Evolutionary conservation across 1,284 basidiomycete genomes (phyloP), one percentile per base, ranked within the genome.

Genomic region (Caloboletus firmus): DNA sequence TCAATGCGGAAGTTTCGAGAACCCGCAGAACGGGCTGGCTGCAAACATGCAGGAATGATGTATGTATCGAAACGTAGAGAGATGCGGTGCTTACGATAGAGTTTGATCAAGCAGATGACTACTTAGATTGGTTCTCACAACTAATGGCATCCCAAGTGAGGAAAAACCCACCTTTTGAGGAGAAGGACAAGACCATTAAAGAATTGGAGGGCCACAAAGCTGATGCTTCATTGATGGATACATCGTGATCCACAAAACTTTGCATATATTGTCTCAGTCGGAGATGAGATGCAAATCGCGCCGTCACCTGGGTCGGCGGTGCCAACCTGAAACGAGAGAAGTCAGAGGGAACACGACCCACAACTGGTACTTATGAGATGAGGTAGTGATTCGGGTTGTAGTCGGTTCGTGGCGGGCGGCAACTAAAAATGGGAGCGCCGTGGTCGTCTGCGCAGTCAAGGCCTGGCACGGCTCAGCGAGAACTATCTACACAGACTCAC

Each of bases 391-490:
- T 63, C 52, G 60, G 62, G 15, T 55, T 26, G 28, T 39, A 13
- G 47, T 52, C 39, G 47, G 49, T 48, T 62, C 37, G 32, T 18
- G 46, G 57, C 37, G 43, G 41, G 52, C 22, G 49, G 40, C 45
- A 22, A 51, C 68, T 45, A 52, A 67, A 65, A 56, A 49, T 41
- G 58, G 64, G 49, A 34, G 55, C 56, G 45, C 63, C 34, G 53
- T 64, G 64, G 62, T 65, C 64, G 63, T 58, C 57, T 69, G 62
- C 66, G 65, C 66, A 69, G 69, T 45, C 62, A 66, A 52, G 54
- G 52, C 46, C 63, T 59, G 54, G 44, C 55, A 56, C 59, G 63
- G 64, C 62, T 67, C 67, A 61, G 58, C 57, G 56, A 67, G 61
- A 54, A 66, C 62, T 58, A 58, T 54, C 57, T 26, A 35, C 54